Percentiles rank a stretch among this genome's conserved stretches.
phyloP scores from a whole-genome alignment of 495 filamentous ascomycete species.

The Durotheca rogersii region DNA sequence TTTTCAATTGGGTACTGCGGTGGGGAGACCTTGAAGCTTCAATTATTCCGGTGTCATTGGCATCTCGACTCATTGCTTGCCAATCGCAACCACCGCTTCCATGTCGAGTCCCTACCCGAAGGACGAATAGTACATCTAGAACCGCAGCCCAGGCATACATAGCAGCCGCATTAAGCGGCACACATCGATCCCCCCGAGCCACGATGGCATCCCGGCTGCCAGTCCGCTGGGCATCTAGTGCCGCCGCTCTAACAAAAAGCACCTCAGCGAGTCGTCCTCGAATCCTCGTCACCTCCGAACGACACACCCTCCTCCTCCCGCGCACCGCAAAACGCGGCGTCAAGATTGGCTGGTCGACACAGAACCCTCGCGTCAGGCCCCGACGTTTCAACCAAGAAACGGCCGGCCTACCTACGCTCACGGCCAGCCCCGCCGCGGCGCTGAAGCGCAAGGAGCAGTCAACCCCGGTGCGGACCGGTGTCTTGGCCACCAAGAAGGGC shows the following conservation, averaged over 20 bases:
- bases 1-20: too few relatives aligned
- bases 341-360: constrained; percentile 57
- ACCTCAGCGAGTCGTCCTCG: constrained; percentile 31
- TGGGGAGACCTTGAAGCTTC: constrained; percentile 15
- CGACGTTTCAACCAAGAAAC: constrained; percentile 54
- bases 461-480: constrained; percentile 77
- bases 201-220: constrained; percentile 58
- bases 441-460: constrained; percentile 74
- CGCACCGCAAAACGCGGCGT: constrained; percentile 49
- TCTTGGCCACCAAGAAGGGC: constrained; percentile 84
- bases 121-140: background rate
- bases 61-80: background rate
- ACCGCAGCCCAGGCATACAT: background rate
- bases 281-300: constrained; percentile 41
- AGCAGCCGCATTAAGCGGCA: background rate
- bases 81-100: background rate
- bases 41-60: constrained; percentile 4
- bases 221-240: constrained; percentile 46
- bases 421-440: constrained; percentile 73
- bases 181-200: constrained; percentile 33
- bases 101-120: background rate
- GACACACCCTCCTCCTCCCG: constrained; percentile 47
- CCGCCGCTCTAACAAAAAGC: constrained; percentile 26
- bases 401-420: constrained; percentile 57
- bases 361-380: constrained; percentile 38